Evolutionary conservation across 768 basidiomycete genomes (phyloP).

Genomic region (Xanthoconium purpureum): DNA sequence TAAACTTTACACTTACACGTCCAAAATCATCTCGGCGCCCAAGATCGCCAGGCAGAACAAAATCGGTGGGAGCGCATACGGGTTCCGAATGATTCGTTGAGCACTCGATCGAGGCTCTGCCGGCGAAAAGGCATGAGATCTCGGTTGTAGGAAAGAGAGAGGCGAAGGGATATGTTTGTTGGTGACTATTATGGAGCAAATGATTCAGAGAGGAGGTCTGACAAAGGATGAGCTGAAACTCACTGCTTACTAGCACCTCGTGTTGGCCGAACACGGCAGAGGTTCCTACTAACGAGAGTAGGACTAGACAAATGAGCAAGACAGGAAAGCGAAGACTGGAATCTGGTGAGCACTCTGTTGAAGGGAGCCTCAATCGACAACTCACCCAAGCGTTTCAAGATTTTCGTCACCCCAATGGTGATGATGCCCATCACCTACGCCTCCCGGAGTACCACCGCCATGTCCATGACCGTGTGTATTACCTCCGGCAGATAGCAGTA

Average conservation of each 20-base stretch:
- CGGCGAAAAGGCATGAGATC: constrained; percentile 6
- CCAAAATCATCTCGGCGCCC: constrained; percentile 48
- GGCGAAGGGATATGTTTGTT: constrained; percentile 61
- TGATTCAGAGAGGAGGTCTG: constrained; percentile 1
- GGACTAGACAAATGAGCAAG: constrained; percentile 50
- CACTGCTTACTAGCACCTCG: constrained; percentile 60
- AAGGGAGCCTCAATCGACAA: not conserved
- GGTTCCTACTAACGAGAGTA: constrained; percentile 56
- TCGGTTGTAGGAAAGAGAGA: constrained; percentile 40
- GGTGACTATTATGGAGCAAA: constrained; percentile 42
- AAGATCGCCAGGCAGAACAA: constrained; percentile 56
- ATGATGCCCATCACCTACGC: constrained; percentile 42
- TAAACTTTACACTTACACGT: constrained; percentile 45
- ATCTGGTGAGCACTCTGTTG: not conserved
- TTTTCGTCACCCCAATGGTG: constrained; percentile 68
- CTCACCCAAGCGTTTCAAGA: constrained; percentile 40
- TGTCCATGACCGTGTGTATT: constrained; percentile 64
- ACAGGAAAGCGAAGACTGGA: constrained; percentile 66
- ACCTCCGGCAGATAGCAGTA: constrained; percentile 78
- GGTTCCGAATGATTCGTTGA: constrained; percentile 57
- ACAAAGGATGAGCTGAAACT: constrained; percentile 24
- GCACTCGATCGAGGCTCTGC: constrained; percentile 7
- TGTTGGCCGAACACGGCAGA: constrained; percentile 63
- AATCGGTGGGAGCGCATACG: constrained; percentile 67
- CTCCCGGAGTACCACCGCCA: constrained; percentile 51